Evolutionary conservation across 805 yeast genomes (phyloP), one percentile per base, ranked within the genome.

Genomic region (Sugiyamaella marilandica): DNA sequence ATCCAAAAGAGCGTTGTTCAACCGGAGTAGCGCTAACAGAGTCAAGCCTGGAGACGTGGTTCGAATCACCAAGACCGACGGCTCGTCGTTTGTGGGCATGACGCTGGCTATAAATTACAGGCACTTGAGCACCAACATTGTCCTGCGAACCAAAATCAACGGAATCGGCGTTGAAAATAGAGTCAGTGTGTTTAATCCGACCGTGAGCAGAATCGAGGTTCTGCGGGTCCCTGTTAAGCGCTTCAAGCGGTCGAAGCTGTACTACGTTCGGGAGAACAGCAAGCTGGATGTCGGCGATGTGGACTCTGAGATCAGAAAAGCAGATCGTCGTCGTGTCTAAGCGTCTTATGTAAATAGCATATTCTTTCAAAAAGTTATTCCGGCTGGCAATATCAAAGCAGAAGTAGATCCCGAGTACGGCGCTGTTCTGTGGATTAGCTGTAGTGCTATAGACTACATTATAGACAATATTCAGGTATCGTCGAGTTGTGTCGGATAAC

Each of bases 151-250:
- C 66, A 88, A 85, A 65, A 75, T 88, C 60, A 77, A 84, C 56
- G 86, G 85, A 61, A 71, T 87, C n/a, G 95, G 95, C 52, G 92
- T 88, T 47, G 98, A 92, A 65, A 72, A 84, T 57, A 76, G 92
- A 56, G 80, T 90, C 46, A 91, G 92, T 29, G 70, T 92, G 24
- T 92, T 77, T 74, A 85, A 85, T 56, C 97, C 97, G 7, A 74
- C 81, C 51, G 77, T 94, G 52, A 79, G 82, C 57, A 80, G 84
- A 68, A 76, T 92, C 50, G 97, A 91, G 70, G 69, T 90, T 37
- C 69, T 92, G 56, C 79, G 86, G 69, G 84, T 84, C 69, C 92
- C 95, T 21, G 60, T 65, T 57, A 80, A 78, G 64, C 83, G 88
- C 70, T 81, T 85, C 75, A 75, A 78, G 57, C 82, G 96, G 79